Percentiles rank a stretch among this genome's conserved stretches.
phyloP scores from a whole-genome alignment of 495 filamentous ascomycete species.

The Clavariopsis aquatica region DNA sequence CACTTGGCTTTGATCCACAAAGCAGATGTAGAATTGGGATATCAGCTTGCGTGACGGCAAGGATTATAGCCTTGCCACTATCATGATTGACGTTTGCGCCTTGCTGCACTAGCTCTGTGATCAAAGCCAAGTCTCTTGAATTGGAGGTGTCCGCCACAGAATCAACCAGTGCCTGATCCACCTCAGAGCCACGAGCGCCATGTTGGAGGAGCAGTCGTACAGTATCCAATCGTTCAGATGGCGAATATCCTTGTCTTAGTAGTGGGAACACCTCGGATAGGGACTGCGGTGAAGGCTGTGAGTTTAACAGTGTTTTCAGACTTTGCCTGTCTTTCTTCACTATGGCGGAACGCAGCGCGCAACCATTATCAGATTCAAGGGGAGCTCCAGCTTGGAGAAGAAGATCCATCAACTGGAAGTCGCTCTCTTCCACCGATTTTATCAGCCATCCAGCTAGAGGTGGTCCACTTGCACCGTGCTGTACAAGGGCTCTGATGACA shows the following conservation, averaged over 20 bases:
- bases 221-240: conserved; percentile 18
- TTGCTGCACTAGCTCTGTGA: conserved; percentile 22
- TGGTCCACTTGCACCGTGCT: conserved; percentile 24
- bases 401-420: conserved; percentile 20
- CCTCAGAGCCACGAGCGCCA: conserved; percentile 22
- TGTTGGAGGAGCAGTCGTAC: conserved; percentile 19
- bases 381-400: conserved; percentile 26
- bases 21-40: conserved; percentile 19
- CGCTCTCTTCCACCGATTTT: conserved; percentile 30
- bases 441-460: conserved; percentile 25
- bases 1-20: conserved; percentile 10
- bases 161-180: conserved; percentile 30
- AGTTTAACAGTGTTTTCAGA: conserved; percentile 15
- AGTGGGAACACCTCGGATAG: conserved; percentile 24
- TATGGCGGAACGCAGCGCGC: conserved; percentile 16
- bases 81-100: conserved; percentile 25
- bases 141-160: conserved; percentile 18
- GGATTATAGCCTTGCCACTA: conserved; percentile 18
- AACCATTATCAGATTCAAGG: conserved; percentile 7
- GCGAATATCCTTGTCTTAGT: conserved; percentile 13
- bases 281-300: conserved; percentile 2
- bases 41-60: conserved; percentile 26
- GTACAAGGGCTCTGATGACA: conserved; percentile 15
- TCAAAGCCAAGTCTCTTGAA: conserved; percentile 26
- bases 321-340: conserved; percentile 19